Base-by-base conservation (phyloP, 495 filamentous ascomycete genomes). In the Amorphotheca resinae region DNA sequence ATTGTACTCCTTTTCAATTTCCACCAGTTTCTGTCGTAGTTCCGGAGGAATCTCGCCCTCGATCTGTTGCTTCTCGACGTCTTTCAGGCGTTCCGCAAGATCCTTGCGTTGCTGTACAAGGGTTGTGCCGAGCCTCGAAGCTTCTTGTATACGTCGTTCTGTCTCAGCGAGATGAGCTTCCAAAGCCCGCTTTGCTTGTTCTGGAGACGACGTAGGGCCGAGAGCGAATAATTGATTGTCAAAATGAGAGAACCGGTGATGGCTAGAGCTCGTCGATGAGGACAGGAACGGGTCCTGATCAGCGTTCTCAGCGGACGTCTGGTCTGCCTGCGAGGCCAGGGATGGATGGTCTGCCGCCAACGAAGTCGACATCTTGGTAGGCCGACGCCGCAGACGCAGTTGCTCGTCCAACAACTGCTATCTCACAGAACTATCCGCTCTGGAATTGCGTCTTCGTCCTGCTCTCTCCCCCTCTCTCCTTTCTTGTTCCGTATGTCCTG, bases 1-100 rank as follows among this genome's bases (percentile, higher is more conserved):
- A 60, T 91, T 91, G 60, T 93, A 96, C 49, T 95, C 93, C 59
- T 75, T 81, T 57, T 98, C 91, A 53, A 96, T 70, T 42, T 93
- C 89, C 8, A 76, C 70, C 22, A 98, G 67, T 59, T 82, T 87
- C 60, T 81, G 78, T 11, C 82, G 78, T 53, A 96, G 60, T 40
- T 94, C 88, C 1, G 84, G 80, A 6, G 78, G 80, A 43, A 96
- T 80, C 49, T 93, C 83, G n/a, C 74, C 69, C 33, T 87, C 82
- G 50, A 76, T 73, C 55, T 91, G 73, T 49, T 84, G 70, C 51
- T 76, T 76, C 52, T 93, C 84, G 0, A 96, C 76, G 49, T 95
- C 91, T 51, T 77, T 79, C 47, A 98, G 63, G 50, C 80, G 74
- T 33, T 88, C 85, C 37, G 76, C 72, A 32, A 96, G 69, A 38